Evolutionary conservation across 768 basidiomycete species (phyloP).

Genomic region (Daedalea quercina): DNA sequence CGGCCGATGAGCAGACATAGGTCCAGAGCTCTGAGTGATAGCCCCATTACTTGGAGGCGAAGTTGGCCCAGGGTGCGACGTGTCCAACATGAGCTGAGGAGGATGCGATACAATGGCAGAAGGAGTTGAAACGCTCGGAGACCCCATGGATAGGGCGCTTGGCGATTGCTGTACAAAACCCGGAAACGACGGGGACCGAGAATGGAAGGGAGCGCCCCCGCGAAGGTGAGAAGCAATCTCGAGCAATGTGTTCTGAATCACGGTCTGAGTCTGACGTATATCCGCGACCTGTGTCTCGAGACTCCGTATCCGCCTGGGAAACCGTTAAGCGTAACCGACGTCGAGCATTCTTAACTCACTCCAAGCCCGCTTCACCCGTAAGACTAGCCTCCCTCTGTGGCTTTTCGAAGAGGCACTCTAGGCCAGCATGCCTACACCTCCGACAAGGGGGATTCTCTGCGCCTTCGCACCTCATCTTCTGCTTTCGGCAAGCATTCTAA

Average conservation of each 20-base stretch:
- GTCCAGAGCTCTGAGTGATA: neutral
- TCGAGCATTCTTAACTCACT: constrained; percentile 45
- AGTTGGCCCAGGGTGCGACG: constrained; percentile 15
- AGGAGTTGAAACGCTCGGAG: constrained; percentile 37
- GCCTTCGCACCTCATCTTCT: constrained; percentile 97
- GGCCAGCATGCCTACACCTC: constrained; percentile 81
- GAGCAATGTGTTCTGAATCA: constrained; percentile 72
- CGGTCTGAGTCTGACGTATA: constrained; percentile 62
- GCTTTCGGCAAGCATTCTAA: constrained; percentile 91
- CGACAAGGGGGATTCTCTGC: constrained; percentile 97
- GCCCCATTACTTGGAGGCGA: constrained; percentile 24
- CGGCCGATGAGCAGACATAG: constrained; percentile 5
- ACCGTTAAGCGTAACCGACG: neutral
- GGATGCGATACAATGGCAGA: constrained; percentile 23
- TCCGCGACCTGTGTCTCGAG: constrained; percentile 84
- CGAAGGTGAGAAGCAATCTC: constrained; percentile 80
- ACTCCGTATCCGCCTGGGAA: constrained; percentile 76
- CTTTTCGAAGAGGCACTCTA: constrained; percentile 94
- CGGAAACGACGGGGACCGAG: constrained; percentile 63
- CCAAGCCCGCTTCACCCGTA: constrained; percentile 83
- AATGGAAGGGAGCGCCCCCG: constrained; percentile 35
- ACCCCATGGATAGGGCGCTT: constrained; percentile 53
- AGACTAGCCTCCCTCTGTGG: constrained; percentile 82
- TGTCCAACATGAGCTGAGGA: constrained; percentile 20
- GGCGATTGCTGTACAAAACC: constrained; percentile 61